Conservation (phyloP, 2,329 filamentous ascomycete genomes). For the Cercospora zeae-maydis region DNA sequence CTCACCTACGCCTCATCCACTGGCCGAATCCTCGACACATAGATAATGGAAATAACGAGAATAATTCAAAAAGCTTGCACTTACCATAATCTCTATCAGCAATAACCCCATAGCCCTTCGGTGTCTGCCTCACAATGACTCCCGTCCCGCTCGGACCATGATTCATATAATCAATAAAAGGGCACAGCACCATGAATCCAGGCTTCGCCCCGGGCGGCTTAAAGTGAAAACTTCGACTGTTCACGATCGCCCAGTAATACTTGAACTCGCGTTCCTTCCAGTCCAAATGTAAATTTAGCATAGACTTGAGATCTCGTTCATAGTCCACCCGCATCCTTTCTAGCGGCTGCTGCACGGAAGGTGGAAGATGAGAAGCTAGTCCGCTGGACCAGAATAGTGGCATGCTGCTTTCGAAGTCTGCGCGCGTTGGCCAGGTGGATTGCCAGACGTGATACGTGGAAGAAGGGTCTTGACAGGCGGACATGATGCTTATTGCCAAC, state of each 20-base stretch:
- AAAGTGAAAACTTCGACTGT: slow-evolving; percentile 60
- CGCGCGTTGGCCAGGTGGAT: slow-evolving; percentile 55
- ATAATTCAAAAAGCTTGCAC: slow-evolving; percentile 6
- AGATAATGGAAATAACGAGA: not conserved
- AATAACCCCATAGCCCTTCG: slow-evolving; percentile 53
- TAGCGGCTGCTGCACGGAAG: slow-evolving; percentile 35
- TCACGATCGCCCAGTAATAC: slow-evolving; percentile 60
- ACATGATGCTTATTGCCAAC: slow-evolving; percentile 52
- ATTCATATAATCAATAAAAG: slow-evolving; percentile 71
- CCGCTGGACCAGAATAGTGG: slow-evolving; percentile 53
- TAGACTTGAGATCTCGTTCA: slow-evolving; percentile 22
- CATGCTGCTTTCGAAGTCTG: slow-evolving; percentile 58
- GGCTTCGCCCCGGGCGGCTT: slow-evolving; percentile 44
- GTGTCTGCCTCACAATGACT: slow-evolving; percentile 54
- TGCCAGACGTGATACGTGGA: slow-evolving; percentile 24
- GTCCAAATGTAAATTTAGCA: not conserved
- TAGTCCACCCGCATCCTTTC: slow-evolving; percentile 33
- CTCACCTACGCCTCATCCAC: not conserved
- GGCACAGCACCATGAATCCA: slow-evolving; percentile 66
- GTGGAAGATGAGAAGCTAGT: slow-evolving; percentile 42
- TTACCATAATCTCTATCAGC: slow-evolving; percentile 51
- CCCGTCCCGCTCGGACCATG: slow-evolving; percentile 42
- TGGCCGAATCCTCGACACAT: not conserved
- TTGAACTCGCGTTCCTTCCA: slow-evolving; percentile 44
- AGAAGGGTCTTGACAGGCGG: slow-evolving; percentile 12